Percentiles rank a stretch among this genome's conserved stretches.
These are phyloP conservation scores for Oenanthe javanica DNA, from an alignment of 140 eudicot species.

Conservation along the genomic window DNA sequence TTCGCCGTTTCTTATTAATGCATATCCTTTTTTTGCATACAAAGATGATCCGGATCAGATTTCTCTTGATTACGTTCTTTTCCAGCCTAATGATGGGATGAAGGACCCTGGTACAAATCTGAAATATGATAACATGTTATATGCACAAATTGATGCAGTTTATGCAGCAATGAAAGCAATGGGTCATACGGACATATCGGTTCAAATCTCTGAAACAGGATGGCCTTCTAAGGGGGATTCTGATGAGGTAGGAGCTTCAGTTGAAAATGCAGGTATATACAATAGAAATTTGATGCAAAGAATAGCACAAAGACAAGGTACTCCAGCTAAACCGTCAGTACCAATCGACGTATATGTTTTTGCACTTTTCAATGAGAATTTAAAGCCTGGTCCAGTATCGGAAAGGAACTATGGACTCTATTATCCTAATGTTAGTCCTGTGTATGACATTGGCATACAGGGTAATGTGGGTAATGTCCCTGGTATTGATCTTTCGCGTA, in stretches of 20 bases:
- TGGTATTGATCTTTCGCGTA: conserved; percentile 41
- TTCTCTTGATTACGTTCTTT: conserved; percentile 61
- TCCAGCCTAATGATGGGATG: conserved; percentile 62
- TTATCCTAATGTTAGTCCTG: conserved; percentile 75
- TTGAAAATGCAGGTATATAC: conserved; percentile 69
- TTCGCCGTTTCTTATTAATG: conserved; percentile 86
- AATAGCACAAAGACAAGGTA: conserved; percentile 55
- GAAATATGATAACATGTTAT: conserved; percentile 93
- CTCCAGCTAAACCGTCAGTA: conserved; percentile 66
- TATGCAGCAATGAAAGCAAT: conserved; percentile 77
- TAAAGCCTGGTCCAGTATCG: conserved; percentile 75
- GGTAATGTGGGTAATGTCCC: conserved; percentile 19
- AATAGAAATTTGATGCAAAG: conserved; percentile 69
- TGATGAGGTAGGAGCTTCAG: conserved; percentile 76
- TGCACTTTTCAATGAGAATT: conserved; percentile 88
- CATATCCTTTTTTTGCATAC: conserved; percentile 88
- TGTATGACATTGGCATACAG: conserved; percentile 66
- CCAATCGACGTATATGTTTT: conserved; percentile 76
- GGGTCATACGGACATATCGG: conserved; percentile 67
- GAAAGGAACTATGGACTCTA: conserved; percentile 92
- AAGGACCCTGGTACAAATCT: conserved; percentile 54
- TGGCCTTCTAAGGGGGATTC: conserved; percentile 98
- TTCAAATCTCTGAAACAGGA: conserved; percentile 84
- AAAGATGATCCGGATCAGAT: conserved; percentile 52
- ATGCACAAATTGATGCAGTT: conserved; percentile 95